phyloP scores from a whole-genome alignment of 768 basidiomycete species.

The Agaricus sinodeliciosus region DNA sequence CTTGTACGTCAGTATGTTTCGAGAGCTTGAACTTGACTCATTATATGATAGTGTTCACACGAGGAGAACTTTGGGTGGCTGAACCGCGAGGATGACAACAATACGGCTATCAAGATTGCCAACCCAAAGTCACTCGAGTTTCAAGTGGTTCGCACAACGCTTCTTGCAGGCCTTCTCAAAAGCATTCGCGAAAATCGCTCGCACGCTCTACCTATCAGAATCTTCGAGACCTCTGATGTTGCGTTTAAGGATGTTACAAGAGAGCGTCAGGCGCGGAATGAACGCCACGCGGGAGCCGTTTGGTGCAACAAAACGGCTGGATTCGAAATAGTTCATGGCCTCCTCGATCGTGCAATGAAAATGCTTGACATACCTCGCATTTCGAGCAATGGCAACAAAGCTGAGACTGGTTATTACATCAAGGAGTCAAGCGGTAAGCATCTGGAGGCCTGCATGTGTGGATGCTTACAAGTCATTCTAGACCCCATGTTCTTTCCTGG shows the following conservation, averaged over 20 bases:
- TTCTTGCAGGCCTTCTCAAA: slow-evolving; percentile 94
- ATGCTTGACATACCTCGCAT: slow-evolving; percentile 91
- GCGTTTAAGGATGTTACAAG: slow-evolving; percentile 76
- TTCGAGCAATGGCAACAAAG: slow-evolving; percentile 43
- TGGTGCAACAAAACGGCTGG: slow-evolving; percentile 98
- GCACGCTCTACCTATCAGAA: slow-evolving; percentile 83
- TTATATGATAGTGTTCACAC: slow-evolving; percentile 74
- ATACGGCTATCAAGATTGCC: slow-evolving; percentile 81
- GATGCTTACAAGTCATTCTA: slow-evolving; percentile 22
- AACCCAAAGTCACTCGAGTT: slow-evolving; percentile 98
- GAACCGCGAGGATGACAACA: slow-evolving; percentile 78
- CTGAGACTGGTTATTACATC: slow-evolving; percentile 84
- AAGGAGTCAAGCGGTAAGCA: slow-evolving; percentile 76
- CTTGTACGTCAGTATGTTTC: slow-evolving; percentile 51
- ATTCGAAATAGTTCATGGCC: slow-evolving; percentile 93
- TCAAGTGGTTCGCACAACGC: slow-evolving; percentile 94
- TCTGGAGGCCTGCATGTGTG: neutral
- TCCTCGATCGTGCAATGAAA: slow-evolving; percentile 92
- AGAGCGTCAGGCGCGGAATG: slow-evolving; percentile 85
- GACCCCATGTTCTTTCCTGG: slow-evolving; percentile 95
- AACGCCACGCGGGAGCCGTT: slow-evolving; percentile 81
- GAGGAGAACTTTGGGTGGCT: slow-evolving; percentile 97
- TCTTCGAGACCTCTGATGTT: slow-evolving; percentile 93
- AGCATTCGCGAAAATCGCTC: slow-evolving; percentile 95
- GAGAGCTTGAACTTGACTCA: neutral